These are phyloP conservation scores for Phytophthora aleatoria DNA, from an alignment of 352 stramenopile species.

Conservation along the genomic window DNA sequence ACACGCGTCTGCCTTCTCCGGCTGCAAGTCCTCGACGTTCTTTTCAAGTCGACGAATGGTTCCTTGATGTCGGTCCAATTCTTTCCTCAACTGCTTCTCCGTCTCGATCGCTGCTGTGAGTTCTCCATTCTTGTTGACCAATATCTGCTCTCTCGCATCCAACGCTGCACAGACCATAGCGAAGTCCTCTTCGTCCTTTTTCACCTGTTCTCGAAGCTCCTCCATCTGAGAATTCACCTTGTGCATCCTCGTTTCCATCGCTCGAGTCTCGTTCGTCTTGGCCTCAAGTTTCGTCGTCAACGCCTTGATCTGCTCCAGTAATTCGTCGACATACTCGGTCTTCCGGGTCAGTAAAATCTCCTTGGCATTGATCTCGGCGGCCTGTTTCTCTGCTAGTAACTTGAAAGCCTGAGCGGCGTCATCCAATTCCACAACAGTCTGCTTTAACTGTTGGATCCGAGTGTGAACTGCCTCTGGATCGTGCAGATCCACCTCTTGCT, in stretches of 20 bases:
- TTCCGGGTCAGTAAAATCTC: slow-evolving; percentile 66
- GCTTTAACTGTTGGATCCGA: slow-evolving; percentile 21
- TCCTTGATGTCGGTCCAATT: slow-evolving; percentile 46
- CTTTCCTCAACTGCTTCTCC: slow-evolving; percentile 48
- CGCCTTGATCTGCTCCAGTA: slow-evolving; percentile 50
- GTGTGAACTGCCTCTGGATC: slow-evolving; percentile 5
- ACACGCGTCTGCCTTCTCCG: slow-evolving; percentile 57
- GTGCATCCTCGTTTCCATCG: slow-evolving; percentile 23
- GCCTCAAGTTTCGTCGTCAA: slow-evolving; percentile 15
- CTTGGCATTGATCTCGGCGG: slow-evolving; percentile 69
- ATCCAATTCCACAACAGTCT: slow-evolving; percentile 29
- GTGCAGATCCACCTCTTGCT: slow-evolving; percentile 4
- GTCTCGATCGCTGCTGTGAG: slow-evolving; percentile 27
- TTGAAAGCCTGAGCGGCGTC: slow-evolving; percentile 45
- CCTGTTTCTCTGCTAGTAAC: slow-evolving; percentile 60
- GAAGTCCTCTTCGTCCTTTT: slow-evolving; percentile 75
- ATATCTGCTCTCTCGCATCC: slow-evolving; percentile 52
- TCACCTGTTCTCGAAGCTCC: slow-evolving; percentile 51
- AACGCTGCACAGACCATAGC: slow-evolving; percentile 58
- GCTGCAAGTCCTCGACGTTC: slow-evolving; percentile 45
- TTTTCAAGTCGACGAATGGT: slow-evolving; percentile 54
- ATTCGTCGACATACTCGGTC: slow-evolving; percentile 64
- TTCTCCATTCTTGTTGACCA: slow-evolving; percentile 46
- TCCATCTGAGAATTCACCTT: slow-evolving; percentile 34
- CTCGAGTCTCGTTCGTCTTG: slow-evolving; percentile 20